phyloP scores from a whole-genome alignment of 2,329 filamentous ascomycete genomes.

The Stachybotrys chartarum region DNA sequence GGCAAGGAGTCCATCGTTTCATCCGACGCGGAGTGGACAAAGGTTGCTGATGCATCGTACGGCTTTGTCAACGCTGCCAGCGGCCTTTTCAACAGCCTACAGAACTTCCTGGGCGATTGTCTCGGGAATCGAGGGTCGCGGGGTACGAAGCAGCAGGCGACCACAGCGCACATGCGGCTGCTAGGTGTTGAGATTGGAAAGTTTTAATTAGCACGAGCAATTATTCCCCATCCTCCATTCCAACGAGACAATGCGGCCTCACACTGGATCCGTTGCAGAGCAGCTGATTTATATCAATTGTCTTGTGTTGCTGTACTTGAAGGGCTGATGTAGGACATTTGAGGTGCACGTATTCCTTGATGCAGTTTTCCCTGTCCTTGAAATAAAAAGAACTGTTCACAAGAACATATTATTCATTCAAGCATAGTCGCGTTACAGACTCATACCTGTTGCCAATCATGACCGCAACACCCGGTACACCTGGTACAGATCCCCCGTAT shows the following conservation, averaged over 20 bases:
- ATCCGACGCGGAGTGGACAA: background rate
- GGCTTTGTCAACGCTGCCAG: background rate
- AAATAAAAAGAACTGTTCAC: too few species aligned
- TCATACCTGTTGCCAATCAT: background rate
- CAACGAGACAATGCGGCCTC: too few species aligned
- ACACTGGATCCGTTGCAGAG: too few species aligned
- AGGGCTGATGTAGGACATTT: too few species aligned
- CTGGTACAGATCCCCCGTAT: slow-evolving; percentile 20
- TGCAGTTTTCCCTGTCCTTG: too few species aligned
- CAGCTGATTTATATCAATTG: too few species aligned
- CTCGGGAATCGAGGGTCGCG: background rate
- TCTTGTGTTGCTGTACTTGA: too few species aligned
- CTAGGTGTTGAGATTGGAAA: background rate
- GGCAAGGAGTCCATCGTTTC: background rate
- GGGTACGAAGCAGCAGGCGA: background rate
- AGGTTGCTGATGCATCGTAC: background rate
- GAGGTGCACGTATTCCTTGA: too few species aligned
- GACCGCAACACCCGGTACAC: slow-evolving; percentile 13
- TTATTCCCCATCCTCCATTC: background rate
- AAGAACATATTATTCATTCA: too few species aligned
- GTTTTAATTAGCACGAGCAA: background rate
- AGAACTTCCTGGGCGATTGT: background rate
- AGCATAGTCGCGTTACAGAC: too few species aligned
- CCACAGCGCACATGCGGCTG: background rate
- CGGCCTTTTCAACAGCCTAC: background rate